Evolutionary conservation across 148 eudicot genomes (phyloP).

Genomic region (Arctostaphylos glauca): DNA sequence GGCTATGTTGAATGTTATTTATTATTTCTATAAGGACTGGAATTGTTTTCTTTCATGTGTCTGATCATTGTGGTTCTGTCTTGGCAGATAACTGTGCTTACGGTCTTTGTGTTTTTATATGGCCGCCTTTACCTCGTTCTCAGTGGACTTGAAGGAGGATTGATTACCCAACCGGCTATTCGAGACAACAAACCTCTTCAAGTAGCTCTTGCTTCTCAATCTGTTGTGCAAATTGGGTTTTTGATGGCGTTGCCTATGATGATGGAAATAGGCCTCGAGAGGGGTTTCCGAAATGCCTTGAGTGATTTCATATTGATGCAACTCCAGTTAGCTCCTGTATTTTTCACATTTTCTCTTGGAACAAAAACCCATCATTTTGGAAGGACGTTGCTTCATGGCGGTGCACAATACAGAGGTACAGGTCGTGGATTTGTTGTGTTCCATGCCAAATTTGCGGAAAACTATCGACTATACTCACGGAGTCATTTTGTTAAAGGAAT

Average conservation of each 20-base stretch:
- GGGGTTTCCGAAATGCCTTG: conserved; percentile 61
- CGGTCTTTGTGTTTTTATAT: conserved; percentile 58
- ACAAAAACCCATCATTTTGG: conserved; percentile 72
- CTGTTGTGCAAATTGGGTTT: conserved; percentile 63
- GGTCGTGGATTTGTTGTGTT: conserved; percentile 84
- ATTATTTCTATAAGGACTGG: background rate
- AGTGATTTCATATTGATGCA: conserved; percentile 65
- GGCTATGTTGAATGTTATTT: background rate
- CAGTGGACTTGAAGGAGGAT: conserved; percentile 63
- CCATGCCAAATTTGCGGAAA: conserved; percentile 69
- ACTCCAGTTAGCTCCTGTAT: conserved; percentile 65
- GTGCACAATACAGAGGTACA: conserved; percentile 69
- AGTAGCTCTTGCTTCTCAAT: conserved; percentile 75
- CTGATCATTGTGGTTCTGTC: conserved; percentile 15
- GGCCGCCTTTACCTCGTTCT: conserved; percentile 76
- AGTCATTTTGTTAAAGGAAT: conserved; percentile 76
- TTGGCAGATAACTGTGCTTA: conserved; percentile 62
- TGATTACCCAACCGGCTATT: conserved; percentile 37
- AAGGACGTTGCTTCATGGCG: conserved; percentile 73
- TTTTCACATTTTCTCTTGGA: conserved; percentile 74
- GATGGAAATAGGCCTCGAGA: conserved; percentile 73
- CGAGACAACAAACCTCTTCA: conserved; percentile 60
- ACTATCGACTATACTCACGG: conserved; percentile 64
- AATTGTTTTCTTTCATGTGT: background rate
- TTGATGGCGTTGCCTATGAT: conserved; percentile 76